Percentiles rank a stretch among this genome's conserved stretches.
Evolutionary conservation across 306 rosid species (phyloP).

Genomic region (Quercus aquifolioides): DNA sequence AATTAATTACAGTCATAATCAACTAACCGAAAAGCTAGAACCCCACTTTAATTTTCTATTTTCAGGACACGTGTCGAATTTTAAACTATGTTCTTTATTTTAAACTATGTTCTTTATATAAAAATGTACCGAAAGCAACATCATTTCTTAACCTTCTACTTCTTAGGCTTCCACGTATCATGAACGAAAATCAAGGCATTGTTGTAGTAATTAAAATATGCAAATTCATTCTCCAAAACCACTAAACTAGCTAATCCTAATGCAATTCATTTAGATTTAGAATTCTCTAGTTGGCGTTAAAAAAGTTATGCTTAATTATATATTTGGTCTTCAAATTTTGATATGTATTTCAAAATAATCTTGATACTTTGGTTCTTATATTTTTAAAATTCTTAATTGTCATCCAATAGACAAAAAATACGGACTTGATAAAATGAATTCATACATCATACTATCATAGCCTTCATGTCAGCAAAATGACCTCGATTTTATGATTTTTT

Average conservation of each 20-base stretch:
- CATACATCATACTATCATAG: no score
- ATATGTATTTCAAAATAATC: no score
- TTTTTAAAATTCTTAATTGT: no score
- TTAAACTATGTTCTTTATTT: neutral
- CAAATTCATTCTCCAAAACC: conserved; percentile 15
- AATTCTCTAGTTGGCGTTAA: conserved; percentile 6
- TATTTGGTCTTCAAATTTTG: no score
- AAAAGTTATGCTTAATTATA: neutral
- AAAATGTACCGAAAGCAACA: conserved; percentile 34
- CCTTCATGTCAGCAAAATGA: no score
- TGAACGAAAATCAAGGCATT: conserved; percentile 14
- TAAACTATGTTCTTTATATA: neutral
- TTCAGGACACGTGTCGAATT: conserved; percentile 29
- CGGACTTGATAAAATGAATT: no score
- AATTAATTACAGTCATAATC: conserved; percentile 7
- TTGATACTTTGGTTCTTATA: no score
- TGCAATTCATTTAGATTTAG: conserved; percentile 19
- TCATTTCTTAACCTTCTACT: conserved; percentile 10
- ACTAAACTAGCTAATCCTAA: neutral
- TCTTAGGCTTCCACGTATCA: conserved; percentile 23
- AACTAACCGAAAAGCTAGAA: conserved; percentile 10
- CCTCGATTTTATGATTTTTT: no score
- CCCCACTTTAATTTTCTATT: conserved; percentile 16
- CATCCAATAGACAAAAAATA: no score
- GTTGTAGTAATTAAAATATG: neutral